phyloP scores from a whole-genome alignment of 805 yeast genomes.

The Starmerella bacillaris region DNA sequence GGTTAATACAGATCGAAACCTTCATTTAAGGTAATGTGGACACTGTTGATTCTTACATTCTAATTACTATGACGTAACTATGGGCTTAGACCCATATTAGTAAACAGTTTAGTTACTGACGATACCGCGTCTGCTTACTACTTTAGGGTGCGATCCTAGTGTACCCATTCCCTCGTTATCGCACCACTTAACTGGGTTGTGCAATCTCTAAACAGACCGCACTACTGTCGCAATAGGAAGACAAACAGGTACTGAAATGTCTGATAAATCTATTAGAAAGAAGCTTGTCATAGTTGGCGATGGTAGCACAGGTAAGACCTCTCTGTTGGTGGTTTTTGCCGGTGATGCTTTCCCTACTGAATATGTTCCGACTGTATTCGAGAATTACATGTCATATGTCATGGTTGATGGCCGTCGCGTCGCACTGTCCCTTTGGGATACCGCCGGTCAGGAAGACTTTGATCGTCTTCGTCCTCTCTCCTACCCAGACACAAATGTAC shows the following conservation, averaged over 20 bases:
- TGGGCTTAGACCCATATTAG: slow-evolving; percentile 1
- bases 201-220: not conserved
- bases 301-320: slow-evolving; percentile 95
- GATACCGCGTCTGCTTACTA: not conserved
- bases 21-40: too few relatives aligned
- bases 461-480: slow-evolving; percentile 82
- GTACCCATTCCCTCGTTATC: slow-evolving; percentile 1
- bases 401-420: slow-evolving; percentile 82
- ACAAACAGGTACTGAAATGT: slow-evolving; percentile 4
- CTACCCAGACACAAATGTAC: slow-evolving; percentile 84
- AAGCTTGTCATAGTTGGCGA: slow-evolving; percentile 90
- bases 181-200: slow-evolving; percentile 1
- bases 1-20: too few relatives aligned
- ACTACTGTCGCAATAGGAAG: not conserved
- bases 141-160: not conserved
- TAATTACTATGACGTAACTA: slow-evolving; percentile 1
- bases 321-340: slow-evolving; percentile 65
- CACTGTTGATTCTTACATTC: too few relatives aligned
- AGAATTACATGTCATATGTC: slow-evolving; percentile 93
- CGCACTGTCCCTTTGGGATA: slow-evolving; percentile 91
- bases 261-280: slow-evolving; percentile 18
- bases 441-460: slow-evolving; percentile 96
- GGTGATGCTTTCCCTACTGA: slow-evolving; percentile 88
- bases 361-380: slow-evolving; percentile 91
- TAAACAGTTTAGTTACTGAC: not conserved